Percentiles rank a stretch among this genome's conserved stretches.
phyloP scores from a whole-genome alignment of 192 early-diverging fungal species.

The Thoreauomyces humboldtii region DNA sequence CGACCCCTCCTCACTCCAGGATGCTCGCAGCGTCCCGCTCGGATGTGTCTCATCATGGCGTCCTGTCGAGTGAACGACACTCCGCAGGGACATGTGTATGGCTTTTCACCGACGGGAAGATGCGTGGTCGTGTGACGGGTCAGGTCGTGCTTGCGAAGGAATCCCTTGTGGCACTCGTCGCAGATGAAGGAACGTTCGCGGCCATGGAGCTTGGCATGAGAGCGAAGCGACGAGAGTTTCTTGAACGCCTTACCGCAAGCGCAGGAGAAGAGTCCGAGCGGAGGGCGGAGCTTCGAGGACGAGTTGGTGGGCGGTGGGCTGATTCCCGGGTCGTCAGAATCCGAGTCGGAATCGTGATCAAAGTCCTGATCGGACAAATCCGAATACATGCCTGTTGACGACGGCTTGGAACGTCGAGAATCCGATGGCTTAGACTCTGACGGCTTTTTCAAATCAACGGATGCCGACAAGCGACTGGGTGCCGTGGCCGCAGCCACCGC shows the following conservation, averaged over 20 bases:
- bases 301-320: too few relatives aligned
- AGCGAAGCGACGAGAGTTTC: constrained; percentile 25
- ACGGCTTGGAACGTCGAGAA: too few relatives aligned
- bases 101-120: constrained; percentile 17
- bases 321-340: too few relatives aligned
- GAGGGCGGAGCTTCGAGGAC: too few relatives aligned
- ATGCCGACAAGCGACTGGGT: too few relatives aligned
- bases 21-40: background rate
- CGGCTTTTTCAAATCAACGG: too few relatives aligned
- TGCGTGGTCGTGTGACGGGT: constrained; percentile 31
- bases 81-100: constrained; percentile 31
- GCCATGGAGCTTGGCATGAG: constrained; percentile 26
- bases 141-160: constrained; percentile 32
- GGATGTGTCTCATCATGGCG: constrained; percentile 34
- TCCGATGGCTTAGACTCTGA: too few relatives aligned
- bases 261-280: constrained; percentile 20
- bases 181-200: constrained; percentile 25
- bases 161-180: constrained; percentile 26
- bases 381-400: too few relatives aligned
- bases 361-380: too few relatives aligned
- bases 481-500: background rate
- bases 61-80: constrained; percentile 33
- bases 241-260: constrained; percentile 25
- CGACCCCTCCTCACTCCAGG: constrained; percentile 2
- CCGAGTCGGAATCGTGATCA: too few relatives aligned